These are phyloP conservation scores for Apium graveolens DNA, from an alignment of 129 eudicot genomes.

Conservation along the genomic window DNA sequence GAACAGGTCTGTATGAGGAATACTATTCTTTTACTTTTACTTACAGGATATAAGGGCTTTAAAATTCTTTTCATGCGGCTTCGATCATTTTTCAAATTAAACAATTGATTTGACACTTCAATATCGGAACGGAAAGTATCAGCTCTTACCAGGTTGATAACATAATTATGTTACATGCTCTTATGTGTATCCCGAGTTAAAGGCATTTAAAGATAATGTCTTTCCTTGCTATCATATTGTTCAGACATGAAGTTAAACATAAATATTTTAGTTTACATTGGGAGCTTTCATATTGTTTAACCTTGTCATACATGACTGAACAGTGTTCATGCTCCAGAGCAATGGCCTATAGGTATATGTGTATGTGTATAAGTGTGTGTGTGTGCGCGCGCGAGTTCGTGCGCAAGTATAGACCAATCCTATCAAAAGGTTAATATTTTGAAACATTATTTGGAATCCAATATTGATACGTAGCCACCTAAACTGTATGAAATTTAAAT, in stretches of 20 bases:
- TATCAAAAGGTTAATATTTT: neutral
- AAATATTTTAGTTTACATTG: no score
- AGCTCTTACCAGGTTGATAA: neutral
- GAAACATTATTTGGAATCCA: neutral
- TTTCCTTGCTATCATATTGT: neutral
- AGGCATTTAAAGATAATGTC: neutral
- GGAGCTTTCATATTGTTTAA: no score
- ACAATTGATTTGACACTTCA: neutral
- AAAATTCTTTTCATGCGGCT: neutral
- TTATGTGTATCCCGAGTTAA: neutral
- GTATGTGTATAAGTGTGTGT: no score
- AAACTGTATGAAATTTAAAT: neutral
- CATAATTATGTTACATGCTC: neutral
- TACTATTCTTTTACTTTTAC: neutral
- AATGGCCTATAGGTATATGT: no score
- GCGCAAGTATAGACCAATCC: neutral
- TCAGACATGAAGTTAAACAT: neutral
- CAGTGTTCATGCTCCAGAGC: no score
- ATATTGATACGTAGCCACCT: neutral
- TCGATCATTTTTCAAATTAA: neutral
- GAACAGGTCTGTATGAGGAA: slow-evolving; percentile 42
- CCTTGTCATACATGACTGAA: no score
- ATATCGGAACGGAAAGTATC: neutral
- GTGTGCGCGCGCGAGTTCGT: no score
- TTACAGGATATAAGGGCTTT: neutral